Evolutionary conservation across 371 early-diverging fungal species (phyloP).

Genomic region (Dinochytrium kinnereticum): DNA sequence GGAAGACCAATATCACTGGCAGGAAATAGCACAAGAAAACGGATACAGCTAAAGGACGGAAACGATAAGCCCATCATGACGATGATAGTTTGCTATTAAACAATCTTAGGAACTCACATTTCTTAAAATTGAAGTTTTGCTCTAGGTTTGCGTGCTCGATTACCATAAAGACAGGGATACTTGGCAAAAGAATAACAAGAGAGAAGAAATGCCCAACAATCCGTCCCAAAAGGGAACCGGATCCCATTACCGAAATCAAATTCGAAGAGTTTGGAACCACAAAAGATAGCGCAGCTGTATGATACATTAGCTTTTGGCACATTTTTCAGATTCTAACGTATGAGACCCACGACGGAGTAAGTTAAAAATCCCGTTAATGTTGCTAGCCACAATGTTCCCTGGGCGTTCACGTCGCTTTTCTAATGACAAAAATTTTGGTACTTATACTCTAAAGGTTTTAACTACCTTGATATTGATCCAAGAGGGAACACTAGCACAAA

Average conservation of each 20-base stretch:
- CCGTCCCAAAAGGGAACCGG: slow-evolving; percentile 47
- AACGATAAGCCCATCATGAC: no score
- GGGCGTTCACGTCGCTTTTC: slow-evolving; percentile 52
- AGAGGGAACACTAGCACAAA: slow-evolving; percentile 48
- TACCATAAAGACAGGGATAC: slow-evolving; percentile 78
- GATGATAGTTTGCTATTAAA: background rate
- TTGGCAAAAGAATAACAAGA: slow-evolving; percentile 71
- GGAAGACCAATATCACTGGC: slow-evolving; percentile 73
- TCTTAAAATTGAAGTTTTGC: slow-evolving; percentile 54
- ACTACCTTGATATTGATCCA: slow-evolving; percentile 58
- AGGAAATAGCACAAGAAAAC: slow-evolving; percentile 64
- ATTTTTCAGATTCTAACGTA: slow-evolving; percentile 41
- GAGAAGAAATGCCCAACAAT: slow-evolving; percentile 73
- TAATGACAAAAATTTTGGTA: no score
- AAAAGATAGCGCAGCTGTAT: slow-evolving; percentile 50
- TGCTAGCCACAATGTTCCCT: slow-evolving; percentile 52
- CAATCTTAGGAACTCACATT: slow-evolving; percentile 17
- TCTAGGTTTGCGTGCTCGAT: slow-evolving; percentile 73
- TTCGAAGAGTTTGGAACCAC: slow-evolving; percentile 18
- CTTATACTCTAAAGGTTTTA: no score
- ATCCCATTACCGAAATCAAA: slow-evolving; percentile 31
- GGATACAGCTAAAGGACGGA: slow-evolving; percentile 39
- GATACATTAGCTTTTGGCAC: background rate
- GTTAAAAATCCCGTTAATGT: slow-evolving; percentile 30
- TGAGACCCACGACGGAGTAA: slow-evolving; percentile 52